Evolutionary conservation across 257 asterid genomes (phyloP).

Genomic region (Marsdenia floribunda): DNA sequence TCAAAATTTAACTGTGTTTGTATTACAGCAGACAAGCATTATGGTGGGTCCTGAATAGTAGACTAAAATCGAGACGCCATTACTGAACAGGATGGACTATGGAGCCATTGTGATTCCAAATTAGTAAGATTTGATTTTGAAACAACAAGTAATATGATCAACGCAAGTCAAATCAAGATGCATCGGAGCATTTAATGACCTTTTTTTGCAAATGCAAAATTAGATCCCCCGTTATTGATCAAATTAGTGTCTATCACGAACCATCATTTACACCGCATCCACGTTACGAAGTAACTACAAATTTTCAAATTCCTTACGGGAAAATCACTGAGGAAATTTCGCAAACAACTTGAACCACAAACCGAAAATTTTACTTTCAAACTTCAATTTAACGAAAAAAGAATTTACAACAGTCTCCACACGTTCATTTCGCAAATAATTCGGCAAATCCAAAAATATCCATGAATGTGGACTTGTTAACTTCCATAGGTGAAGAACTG

Average conservation of each 20-base stretch:
- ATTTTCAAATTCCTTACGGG: slow-evolving; percentile 3
- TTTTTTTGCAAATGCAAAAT: neutral
- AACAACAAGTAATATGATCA: neutral
- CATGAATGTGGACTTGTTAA: neutral
- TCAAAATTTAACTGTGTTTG: neutral
- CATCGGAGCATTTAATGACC: slow-evolving; percentile 2
- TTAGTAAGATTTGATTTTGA: neutral
- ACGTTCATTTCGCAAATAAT: neutral
- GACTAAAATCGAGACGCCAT: neutral
- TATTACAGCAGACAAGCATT: neutral
- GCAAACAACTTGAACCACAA: neutral
- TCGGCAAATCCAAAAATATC: neutral
- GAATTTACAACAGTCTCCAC: too few relatives aligned
- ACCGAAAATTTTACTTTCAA: neutral
- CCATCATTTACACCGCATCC: neutral
- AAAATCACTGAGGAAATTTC: neutral
- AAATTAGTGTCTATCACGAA: neutral
- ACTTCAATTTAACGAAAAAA: too few relatives aligned
- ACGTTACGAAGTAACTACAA: neutral
- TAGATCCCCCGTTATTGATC: neutral
- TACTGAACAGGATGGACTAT: slow-evolving; percentile 2
- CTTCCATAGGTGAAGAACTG: neutral
- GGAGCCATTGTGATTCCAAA: neutral
- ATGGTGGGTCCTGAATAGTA: neutral
- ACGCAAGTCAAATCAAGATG: neutral